phyloP scores from a whole-genome alignment of 106 monocot genomes.

The Dendrobium huoshanense region DNA sequence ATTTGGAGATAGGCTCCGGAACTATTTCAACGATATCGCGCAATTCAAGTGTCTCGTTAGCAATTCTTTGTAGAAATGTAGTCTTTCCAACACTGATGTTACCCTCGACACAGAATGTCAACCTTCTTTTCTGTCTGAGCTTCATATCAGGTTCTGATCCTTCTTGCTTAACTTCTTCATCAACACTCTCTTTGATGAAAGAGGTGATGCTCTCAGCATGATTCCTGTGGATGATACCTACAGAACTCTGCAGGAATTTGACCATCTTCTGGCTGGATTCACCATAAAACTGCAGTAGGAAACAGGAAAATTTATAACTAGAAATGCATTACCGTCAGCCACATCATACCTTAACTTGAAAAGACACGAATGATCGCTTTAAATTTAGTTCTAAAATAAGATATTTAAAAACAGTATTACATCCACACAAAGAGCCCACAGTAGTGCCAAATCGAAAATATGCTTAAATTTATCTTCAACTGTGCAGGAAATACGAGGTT shows the following conservation, averaged over 20 bases:
- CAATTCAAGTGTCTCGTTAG: slow-evolving; percentile 87
- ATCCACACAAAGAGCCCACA: no score
- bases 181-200: slow-evolving; percentile 88
- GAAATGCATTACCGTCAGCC: neutral
- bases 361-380: neutral
- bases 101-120: slow-evolving; percentile 95
- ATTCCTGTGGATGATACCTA: slow-evolving; percentile 87
- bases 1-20: slow-evolving; percentile 81
- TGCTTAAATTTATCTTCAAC: no score
- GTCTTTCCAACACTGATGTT: slow-evolving; percentile 98
- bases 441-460: no score
- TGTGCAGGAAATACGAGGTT: no score
- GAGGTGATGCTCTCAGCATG: slow-evolving; percentile 94
- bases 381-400: neutral
- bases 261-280: slow-evolving; percentile 74
- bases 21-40: slow-evolving; percentile 95
- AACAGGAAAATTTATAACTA: neutral
- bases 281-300: slow-evolving; percentile 55
- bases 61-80: slow-evolving; percentile 88
- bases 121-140: slow-evolving; percentile 59
- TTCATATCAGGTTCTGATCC: slow-evolving; percentile 19
- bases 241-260: slow-evolving; percentile 55
- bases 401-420: neutral
- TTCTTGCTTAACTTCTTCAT: slow-evolving; percentile 67
- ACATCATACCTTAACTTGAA: neutral